Evolutionary conservation across 2,329 filamentous ascomycete genomes (phyloP).

Genomic region (Phialophora tarda): DNA sequence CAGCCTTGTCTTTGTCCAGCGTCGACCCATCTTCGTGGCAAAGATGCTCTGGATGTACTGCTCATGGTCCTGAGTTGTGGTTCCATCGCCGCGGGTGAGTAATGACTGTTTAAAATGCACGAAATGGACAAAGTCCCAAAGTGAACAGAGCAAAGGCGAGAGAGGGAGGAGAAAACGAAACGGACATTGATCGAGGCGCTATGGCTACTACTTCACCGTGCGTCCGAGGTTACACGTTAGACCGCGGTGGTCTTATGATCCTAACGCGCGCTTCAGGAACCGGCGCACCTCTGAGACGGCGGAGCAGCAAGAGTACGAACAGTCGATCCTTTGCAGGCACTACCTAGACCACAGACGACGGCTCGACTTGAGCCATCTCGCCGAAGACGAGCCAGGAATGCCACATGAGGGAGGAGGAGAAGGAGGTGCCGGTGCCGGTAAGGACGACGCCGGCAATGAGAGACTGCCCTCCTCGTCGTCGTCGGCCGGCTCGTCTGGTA

Average conservation of each 20-base stretch:
- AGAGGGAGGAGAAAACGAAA: background rate
- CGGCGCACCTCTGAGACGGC: slow-evolving; percentile 21
- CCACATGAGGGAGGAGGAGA: background rate
- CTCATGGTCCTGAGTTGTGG: background rate
- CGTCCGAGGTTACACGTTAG: background rate
- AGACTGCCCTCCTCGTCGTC: background rate
- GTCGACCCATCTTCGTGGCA: background rate
- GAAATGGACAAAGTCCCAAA: background rate
- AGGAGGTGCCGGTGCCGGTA: background rate
- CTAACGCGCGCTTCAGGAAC: slow-evolving; percentile 9
- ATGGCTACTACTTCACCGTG: slow-evolving; percentile 8
- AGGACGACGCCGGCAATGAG: slow-evolving; percentile 1
- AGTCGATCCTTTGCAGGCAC: slow-evolving; percentile 20
- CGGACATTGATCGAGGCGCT: background rate
- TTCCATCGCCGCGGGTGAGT: background rate
- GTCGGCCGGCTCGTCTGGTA: background rate
- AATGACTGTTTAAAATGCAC: background rate
- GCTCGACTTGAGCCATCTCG: slow-evolving; percentile 17
- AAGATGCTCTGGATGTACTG: background rate
- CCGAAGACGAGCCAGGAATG: slow-evolving; percentile 1
- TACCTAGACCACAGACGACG: slow-evolving; percentile 14
- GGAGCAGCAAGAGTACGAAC: slow-evolving; percentile 30
- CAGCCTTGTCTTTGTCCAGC: background rate
- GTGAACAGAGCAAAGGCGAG: background rate
- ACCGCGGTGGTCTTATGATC: background rate